Evolutionary conservation across 2,329 filamentous ascomycete genomes (phyloP).

Genomic region (Sporothrix phasma): DNA sequence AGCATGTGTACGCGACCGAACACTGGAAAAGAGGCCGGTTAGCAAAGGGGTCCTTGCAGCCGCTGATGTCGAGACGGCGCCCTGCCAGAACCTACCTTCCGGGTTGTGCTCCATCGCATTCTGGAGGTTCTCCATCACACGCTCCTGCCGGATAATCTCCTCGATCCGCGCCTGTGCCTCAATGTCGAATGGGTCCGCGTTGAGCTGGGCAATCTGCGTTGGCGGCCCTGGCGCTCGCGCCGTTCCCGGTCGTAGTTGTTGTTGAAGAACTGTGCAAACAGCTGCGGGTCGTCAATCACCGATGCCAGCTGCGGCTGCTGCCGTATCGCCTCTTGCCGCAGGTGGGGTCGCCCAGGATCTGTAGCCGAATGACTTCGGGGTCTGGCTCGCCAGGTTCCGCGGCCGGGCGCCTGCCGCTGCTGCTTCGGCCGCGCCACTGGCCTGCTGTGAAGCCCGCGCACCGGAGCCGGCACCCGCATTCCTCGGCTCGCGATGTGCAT

Average conservation of each 20-base stretch:
- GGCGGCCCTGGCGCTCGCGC: conserved; percentile 63
- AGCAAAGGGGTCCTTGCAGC: background rate
- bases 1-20: conserved; percentile 94
- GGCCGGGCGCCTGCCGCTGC: conserved; percentile 24
- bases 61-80: no score
- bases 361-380: conserved; percentile 71
- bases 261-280: conserved; percentile 64
- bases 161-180: conserved; percentile 88
- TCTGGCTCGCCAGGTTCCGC: conserved; percentile 39
- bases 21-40: conserved; percentile 42
- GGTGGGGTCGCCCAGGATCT: conserved; percentile 69
- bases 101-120: conserved; percentile 96
- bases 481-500: conserved; percentile 58
- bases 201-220: conserved; percentile 77
- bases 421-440: conserved; percentile 24
- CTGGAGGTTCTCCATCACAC: conserved; percentile 89
- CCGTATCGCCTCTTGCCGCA: conserved; percentile 60
- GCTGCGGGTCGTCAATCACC: conserved; percentile 62
- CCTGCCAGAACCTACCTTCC: conserved; percentile 55
- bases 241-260: conserved; percentile 60
- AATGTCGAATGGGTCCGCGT: conserved; percentile 88
- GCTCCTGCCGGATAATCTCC: conserved; percentile 92
- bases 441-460: conserved; percentile 31
- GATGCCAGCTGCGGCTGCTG: conserved; percentile 68
- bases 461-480: background rate